Evolutionary conservation across 2,329 filamentous ascomycete species (phyloP).

Genomic region (Fonsecaea erecta): DNA sequence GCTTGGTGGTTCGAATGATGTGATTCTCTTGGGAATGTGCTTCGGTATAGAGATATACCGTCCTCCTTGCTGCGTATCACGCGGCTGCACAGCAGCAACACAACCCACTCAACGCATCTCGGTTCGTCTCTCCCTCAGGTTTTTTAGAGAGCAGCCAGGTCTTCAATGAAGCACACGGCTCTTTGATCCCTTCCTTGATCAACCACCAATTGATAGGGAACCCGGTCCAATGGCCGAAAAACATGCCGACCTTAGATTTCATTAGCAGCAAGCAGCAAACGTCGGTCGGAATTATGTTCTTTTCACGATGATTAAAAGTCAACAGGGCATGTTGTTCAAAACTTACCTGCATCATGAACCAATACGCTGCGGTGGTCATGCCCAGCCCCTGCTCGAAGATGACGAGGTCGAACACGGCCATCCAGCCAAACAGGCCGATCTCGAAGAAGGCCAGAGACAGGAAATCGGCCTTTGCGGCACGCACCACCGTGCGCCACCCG

Average conservation of each 20-base stretch:
- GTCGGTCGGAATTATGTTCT: too few relatives aligned
- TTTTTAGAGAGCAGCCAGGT: background rate
- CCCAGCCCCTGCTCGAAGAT: conserved; percentile 38
- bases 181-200: conserved; percentile 36
- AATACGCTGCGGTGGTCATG: conserved; percentile 41
- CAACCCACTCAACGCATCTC: background rate
- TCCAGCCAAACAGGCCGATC: conserved; percentile 42
- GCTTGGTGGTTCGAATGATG: background rate
- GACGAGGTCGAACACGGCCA: conserved; percentile 40
- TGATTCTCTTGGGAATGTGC: background rate
- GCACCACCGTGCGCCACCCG: conserved; percentile 35
- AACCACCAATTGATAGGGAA: conserved; percentile 42
- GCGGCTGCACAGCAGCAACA: background rate
- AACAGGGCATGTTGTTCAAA: background rate
- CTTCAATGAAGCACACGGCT: conserved; percentile 31
- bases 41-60: background rate
- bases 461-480: conserved; percentile 41
- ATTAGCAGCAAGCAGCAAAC: too few relatives aligned
- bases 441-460: conserved; percentile 41
- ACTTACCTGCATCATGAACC: conserved; percentile 42
- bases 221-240: conserved; percentile 39
- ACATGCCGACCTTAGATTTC: conserved; percentile 39
- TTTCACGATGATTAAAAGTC: background rate
- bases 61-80: background rate
- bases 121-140: background rate